A percentile compares a stretch with the other conserved stretches of the same genome.
These are phyloP conservation scores for Austroboletus eburneus DNA, from an alignment of 768 basidiomycete species.

Conservation along the genomic window DNA sequence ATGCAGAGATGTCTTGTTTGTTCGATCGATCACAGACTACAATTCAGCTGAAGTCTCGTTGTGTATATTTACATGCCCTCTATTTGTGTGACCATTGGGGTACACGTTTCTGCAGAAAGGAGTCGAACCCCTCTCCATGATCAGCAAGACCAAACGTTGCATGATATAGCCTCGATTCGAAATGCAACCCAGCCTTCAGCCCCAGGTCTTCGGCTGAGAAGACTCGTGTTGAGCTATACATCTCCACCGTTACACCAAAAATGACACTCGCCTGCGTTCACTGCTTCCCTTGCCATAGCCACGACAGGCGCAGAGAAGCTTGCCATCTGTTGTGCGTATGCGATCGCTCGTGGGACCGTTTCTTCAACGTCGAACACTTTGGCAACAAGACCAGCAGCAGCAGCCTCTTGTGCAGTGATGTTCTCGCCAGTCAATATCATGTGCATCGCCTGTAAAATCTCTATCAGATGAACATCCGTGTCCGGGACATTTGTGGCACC, in stretches of 20 bases:
- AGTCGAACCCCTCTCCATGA: slow-evolving; percentile 44
- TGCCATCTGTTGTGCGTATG: slow-evolving; percentile 34
- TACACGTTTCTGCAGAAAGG: slow-evolving; percentile 45
- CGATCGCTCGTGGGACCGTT: slow-evolving; percentile 43
- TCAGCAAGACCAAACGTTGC: slow-evolving; percentile 46
- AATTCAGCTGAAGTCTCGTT: background rate
- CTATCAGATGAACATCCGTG: too few relatives aligned
- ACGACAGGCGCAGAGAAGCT: slow-evolving; percentile 28
- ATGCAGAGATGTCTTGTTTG: too few relatives aligned
- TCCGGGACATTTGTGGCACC: slow-evolving; percentile 9
- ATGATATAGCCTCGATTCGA: slow-evolving; percentile 49
- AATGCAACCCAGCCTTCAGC: slow-evolving; percentile 40
- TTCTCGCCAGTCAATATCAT: slow-evolving; percentile 49
- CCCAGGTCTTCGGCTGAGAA: slow-evolving; percentile 43
- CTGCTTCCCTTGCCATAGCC: slow-evolving; percentile 47
- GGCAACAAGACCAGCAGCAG: slow-evolving; percentile 44
- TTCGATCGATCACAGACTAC: too few relatives aligned
- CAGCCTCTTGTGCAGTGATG: slow-evolving; percentile 44
- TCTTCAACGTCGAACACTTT: slow-evolving; percentile 38
- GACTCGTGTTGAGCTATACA: background rate
- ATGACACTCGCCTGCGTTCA: slow-evolving; percentile 38
- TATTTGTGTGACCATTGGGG: slow-evolving; percentile 42
- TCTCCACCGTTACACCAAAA: background rate
- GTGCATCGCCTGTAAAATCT: slow-evolving; percentile 45
- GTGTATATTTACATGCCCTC: background rate